These are phyloP conservation scores for Penicillium coffeae DNA, from an alignment of 495 filamentous ascomycete genomes.

Conservation along the genomic window DNA sequence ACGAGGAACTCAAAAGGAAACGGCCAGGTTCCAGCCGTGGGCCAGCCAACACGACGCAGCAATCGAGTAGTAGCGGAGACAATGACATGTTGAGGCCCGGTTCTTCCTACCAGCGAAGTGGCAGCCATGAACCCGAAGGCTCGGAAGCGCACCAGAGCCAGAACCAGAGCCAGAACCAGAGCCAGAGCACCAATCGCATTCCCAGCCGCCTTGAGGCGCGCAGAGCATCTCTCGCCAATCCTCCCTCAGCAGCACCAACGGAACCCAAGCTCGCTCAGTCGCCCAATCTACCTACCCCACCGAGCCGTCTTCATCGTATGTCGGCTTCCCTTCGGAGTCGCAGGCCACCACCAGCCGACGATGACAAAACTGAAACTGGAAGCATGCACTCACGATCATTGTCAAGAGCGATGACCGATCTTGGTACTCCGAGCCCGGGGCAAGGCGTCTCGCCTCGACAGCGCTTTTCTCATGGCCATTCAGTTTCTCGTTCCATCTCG, in stretches of 20 bases:
- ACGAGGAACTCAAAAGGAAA: slow-evolving; percentile 31
- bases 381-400: slow-evolving; percentile 29
- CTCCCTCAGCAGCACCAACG: slow-evolving; percentile 20
- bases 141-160: slow-evolving; percentile 37
- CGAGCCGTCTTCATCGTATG: slow-evolving; percentile 36
- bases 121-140: slow-evolving; percentile 43
- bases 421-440: slow-evolving; percentile 25
- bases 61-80: slow-evolving; percentile 24
- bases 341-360: slow-evolving; percentile 33
- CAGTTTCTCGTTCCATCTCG: slow-evolving; percentile 25
- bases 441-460: slow-evolving; percentile 31
- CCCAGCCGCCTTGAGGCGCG: slow-evolving; percentile 70
- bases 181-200: slow-evolving; percentile 57
- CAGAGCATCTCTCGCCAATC: slow-evolving; percentile 57
- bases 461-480: slow-evolving; percentile 43
- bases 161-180: too few relatives aligned
- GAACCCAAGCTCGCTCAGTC: slow-evolving; percentile 28
- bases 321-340: slow-evolving; percentile 37
- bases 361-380: slow-evolving; percentile 15
- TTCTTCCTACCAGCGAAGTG: slow-evolving; percentile 32
- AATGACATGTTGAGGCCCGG: slow-evolving; percentile 28
- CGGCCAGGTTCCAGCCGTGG: slow-evolving; percentile 27
- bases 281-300: slow-evolving; percentile 25
- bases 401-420: slow-evolving; percentile 40
- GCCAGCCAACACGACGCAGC: slow-evolving; percentile 17